Evolutionary conservation across 2,329 filamentous ascomycete genomes (phyloP), one percentile per base, ranked within the genome.

Genomic region (Dichotomopilus funicola): DNA sequence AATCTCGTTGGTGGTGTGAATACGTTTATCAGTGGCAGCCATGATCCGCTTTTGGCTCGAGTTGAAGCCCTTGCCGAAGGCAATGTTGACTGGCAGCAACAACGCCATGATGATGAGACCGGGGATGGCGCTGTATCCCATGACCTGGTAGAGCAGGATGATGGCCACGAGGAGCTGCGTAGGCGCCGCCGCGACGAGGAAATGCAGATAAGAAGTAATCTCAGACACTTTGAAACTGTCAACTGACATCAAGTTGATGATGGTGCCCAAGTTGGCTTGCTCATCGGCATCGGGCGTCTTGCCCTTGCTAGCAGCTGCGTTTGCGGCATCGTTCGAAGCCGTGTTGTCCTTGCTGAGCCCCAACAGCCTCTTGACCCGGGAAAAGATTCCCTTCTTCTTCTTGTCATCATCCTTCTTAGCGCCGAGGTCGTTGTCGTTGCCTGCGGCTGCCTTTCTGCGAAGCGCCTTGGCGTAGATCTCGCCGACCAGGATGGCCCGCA

Each of bases 201-300:
- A 99, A 72, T 99, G 94, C 36, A 99, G 76, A 69, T 99, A 99
- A 0, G 92, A 88, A 40, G 90, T 94, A 57, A 96, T 86, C 68
- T 99, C 94, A 59, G 89, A 88, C 54, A 99, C 90, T 74, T 99
- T 99, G 82, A 97, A 97, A 48, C 92, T 96, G 75, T 99, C 95
- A 42, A 99, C 95, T 9, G 94, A 95, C 94, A 99, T 99, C 62
- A 99, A 78, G 71, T 97, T 99, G 75, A 99, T 99, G 66, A 99
- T 96, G n/a, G 94, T 95, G 60, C 95, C 94, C 50, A 95, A 80
- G 59, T 94, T 96, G 41, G 91, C 92, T 73, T 95, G 90, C 56
- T 87, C 81, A 59, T 90, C 86, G 13, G 73, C 49, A n/a, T 62
- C 67, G 2, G 64, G 64, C 51, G 74, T 70, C 53, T 69, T 70